Evolutionary conservation across 1,284 basidiomycete species (phyloP).

Genomic region (Dichomitus squalens): DNA sequence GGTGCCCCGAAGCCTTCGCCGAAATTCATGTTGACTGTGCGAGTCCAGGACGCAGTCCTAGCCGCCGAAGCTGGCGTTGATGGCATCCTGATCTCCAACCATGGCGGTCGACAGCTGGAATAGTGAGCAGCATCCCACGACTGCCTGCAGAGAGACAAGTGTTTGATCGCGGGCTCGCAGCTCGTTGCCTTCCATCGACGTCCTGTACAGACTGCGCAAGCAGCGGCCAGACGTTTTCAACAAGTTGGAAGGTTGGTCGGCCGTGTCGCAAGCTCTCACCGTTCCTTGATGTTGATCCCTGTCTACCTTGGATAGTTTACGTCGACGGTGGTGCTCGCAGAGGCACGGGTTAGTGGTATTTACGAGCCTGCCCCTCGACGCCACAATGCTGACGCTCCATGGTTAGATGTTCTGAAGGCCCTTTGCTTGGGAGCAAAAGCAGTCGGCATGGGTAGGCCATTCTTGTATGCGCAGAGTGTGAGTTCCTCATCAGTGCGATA

Average conservation of each 20-base stretch:
- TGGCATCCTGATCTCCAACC: constrained; percentile 90
- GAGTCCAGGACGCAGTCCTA: constrained; percentile 74
- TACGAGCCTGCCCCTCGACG: neutral
- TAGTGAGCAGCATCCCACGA: constrained; percentile 52
- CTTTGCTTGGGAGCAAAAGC: constrained; percentile 89
- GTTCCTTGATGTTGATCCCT: neutral
- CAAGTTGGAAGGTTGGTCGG: constrained; percentile 59
- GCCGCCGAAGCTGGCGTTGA: constrained; percentile 88
- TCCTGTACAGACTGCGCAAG: constrained; percentile 73
- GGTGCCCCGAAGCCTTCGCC: neutral
- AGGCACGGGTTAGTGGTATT: constrained; percentile 64
- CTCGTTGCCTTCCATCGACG: constrained; percentile 73
- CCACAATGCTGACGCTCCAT: neutral
- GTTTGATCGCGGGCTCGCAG: constrained; percentile 33
- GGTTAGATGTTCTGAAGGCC: constrained; percentile 83
- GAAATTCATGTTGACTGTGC: neutral
- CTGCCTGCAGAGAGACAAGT: neutral
- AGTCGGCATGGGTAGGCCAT: constrained; percentile 87
- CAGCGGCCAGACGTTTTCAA: constrained; percentile 78
- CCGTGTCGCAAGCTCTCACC: neutral
- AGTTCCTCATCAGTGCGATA: constrained; percentile 25
- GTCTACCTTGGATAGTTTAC: constrained; percentile 58
- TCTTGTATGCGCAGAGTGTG: constrained; percentile 90
- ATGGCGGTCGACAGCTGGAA: constrained; percentile 88
- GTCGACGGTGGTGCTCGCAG: constrained; percentile 88